phyloP scores from a whole-genome alignment of 441 rosid genomes.

The Erodium moschatum region DNA sequence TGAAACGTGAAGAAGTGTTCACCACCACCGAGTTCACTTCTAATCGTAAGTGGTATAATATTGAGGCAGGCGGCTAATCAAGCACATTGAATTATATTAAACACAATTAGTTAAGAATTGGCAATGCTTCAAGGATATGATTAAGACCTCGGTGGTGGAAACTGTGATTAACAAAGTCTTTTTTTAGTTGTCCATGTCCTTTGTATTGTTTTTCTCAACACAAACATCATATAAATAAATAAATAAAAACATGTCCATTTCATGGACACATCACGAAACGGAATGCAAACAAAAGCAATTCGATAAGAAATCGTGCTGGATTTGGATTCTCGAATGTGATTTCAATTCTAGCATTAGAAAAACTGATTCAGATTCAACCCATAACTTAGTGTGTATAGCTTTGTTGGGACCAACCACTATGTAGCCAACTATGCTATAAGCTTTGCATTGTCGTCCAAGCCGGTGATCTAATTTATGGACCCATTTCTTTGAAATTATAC shows the following conservation, averaged over 20 bases:
- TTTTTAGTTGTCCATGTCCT: constrained; percentile 3
- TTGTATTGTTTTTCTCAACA: neutral
- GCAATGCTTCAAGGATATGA: neutral
- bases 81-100: neutral
- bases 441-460: no score
- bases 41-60: neutral
- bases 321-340: neutral
- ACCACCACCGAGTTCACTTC: no score
- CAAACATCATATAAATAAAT: neutral
- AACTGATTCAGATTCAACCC: no score
- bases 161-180: neutral
- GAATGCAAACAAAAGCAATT: neutral
- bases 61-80: neutral
- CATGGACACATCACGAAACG: neutral
- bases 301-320: neutral
- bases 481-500: neutral
- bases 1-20: no score
- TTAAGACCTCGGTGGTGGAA: neutral
- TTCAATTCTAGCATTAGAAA: no score
- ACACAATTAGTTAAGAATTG: neutral
- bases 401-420: neutral
- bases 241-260: neutral
- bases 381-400: no score
- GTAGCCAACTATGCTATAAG: neutral
- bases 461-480: neutral